Percentiles rank a stretch among this genome's conserved stretches.
phyloP scores from a whole-genome alignment of 1,284 basidiomycete genomes.

The Heterobasidion occidentale region DNA sequence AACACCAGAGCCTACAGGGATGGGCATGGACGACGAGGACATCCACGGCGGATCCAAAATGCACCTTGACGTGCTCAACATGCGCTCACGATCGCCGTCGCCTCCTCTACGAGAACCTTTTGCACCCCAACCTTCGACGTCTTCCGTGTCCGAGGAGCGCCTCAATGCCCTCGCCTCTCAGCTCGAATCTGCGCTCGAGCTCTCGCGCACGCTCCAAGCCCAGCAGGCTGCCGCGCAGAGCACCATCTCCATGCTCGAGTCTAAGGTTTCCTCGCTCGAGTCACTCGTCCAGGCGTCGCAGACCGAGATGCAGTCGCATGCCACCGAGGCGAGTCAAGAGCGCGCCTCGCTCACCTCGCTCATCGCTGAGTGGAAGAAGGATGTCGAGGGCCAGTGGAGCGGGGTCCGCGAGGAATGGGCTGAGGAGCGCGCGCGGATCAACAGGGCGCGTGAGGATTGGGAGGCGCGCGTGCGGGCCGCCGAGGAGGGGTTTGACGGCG shows the following conservation, averaged over 20 bases:
- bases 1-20: conserved; percentile 67
- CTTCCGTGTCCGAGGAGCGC: conserved; percentile 43
- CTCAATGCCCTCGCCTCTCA: conserved; percentile 67
- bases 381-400: conserved; percentile 73
- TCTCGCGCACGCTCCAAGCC: conserved; percentile 67
- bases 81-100: conserved; percentile 13
- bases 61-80: conserved; percentile 14
- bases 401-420: conserved; percentile 77
- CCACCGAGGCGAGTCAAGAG: conserved; percentile 26
- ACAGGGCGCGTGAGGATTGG: conserved; percentile 76
- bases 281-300: conserved; percentile 41
- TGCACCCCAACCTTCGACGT: conserved; percentile 1
- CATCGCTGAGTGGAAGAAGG: conserved; percentile 60
- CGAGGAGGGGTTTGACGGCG: conserved; percentile 31
- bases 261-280: conserved; percentile 56
- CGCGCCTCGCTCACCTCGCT: conserved; percentile 43
- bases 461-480: conserved; percentile 44
- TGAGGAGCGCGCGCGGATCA: conserved; percentile 71
- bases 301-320: conserved; percentile 30
- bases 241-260: conserved; percentile 73
- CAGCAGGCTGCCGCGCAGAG: conserved; percentile 77
- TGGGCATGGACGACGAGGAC: conserved; percentile 56
- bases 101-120: conserved; percentile 7
- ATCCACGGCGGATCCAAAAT: conserved; percentile 11
- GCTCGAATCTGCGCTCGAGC: conserved; percentile 70